Evolutionary conservation across 148 eudicot genomes (phyloP), one percentile per base, ranked within the genome.

Genomic region (Arctostaphylos glauca): DNA sequence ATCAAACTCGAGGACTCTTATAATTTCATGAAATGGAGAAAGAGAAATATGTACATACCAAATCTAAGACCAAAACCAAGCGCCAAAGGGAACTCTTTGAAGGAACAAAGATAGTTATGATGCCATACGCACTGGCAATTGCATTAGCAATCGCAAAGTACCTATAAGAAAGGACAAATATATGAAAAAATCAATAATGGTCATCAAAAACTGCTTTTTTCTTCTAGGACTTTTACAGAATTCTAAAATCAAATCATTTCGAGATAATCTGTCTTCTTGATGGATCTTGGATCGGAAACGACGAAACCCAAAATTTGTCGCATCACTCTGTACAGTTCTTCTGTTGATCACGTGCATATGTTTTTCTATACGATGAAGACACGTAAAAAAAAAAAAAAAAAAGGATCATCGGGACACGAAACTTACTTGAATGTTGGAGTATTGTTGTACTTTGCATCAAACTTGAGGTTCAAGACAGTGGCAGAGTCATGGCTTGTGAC

Each of bases 361-460:
- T 31, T 31, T 31, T 31, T 31, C 38, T 31, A 31, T 31, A 31
- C 38, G 38, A 31, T 31, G 38, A 31, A 31, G 38, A 31, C 38
- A 31, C 38, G 38, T 31, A 31, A 70, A 6, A 10, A 9, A 3
- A 0, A 25, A 21, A 25, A n/a, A 19, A 71, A 38, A 70, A 0
- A 15, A 16, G 46, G 21, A 18, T 8, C 5, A 9, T 8, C 5
- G 9, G 19, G 25, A 19, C 10, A 46, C 48, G 13, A n/a, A 50
- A 87, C 91, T 88, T 85, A 94, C 99, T 87, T 90, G 86, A 94
- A 89, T 6, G 97, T 85, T 1, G 98, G 98, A 38, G 98, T 86
- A 82, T 94, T 82, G 53, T 82, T 87, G 71, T 87, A 96, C 64
- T 92, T 94, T 49, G 98, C 99, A 48, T 91, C 92, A 19, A 96